Base-by-base conservation (phyloP, 1,284 basidiomycete genomes). In the Thelephora terrestris region DNA sequence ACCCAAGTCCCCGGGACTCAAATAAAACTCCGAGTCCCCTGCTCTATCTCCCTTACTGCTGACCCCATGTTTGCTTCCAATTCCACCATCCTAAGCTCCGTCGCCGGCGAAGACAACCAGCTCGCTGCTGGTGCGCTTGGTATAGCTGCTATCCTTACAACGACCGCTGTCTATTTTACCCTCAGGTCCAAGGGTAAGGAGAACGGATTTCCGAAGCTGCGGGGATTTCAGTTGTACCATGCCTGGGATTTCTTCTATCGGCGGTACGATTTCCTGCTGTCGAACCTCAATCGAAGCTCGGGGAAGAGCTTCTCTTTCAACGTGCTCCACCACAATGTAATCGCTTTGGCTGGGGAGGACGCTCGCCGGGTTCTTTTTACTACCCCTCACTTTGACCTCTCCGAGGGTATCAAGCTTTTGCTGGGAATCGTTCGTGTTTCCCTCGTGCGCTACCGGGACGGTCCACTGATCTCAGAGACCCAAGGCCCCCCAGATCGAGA, bases 381-480 rank as follows among this genome's bases (percentile, higher is more conserved):
- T 32, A 56, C 58, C 34, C 60, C 58, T 46, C 57, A 53, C 34
- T 53, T 68, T 14, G 49, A 56, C 43, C 58, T 65, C 29, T 36
- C 35, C 7, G 65, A 69, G 53, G 68, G 67, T 6, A 68, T 67
- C 45, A 59, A 57, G 35, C 60, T 69, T 32, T 55, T 69, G 1
- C 63, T 63, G 58, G 66, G 62, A 16, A 62, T 53, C 18, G 60
- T 39, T 7, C 21, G 37, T 59, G 43, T 18, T 16, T 23, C 5
- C 16, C 14, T 23, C 12, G 17, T 9, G 23, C 21, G 2, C 9
- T 39, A 18, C 2, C 7, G 9, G 23, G n/a, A 23, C 4, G 17
- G 7, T 16, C 21, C 37, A 39, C 37, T 23, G 23, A 7, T 5
- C 12, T 7, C 21, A 18, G 17, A 10, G 9, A 18, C n/a, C 18